phyloP scores from a whole-genome alignment of 2,329 filamentous ascomycete species.

The Venturia nashicola region DNA sequence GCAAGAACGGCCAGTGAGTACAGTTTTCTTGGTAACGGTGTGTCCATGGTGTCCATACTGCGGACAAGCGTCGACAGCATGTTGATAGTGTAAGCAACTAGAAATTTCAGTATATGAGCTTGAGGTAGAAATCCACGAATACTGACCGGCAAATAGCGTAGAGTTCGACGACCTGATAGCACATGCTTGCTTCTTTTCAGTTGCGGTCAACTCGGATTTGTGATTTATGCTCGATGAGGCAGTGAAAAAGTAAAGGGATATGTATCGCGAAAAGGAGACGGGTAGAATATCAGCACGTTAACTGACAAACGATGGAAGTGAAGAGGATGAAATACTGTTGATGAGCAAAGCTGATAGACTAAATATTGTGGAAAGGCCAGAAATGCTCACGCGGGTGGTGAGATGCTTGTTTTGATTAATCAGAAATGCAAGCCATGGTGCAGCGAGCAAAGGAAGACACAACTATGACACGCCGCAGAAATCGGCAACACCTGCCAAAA shows the following conservation, averaged over 20 bases:
- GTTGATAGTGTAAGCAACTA: slow-evolving; percentile 73
- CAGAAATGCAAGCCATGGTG: neutral
- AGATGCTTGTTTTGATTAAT: neutral
- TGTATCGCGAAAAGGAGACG: neutral
- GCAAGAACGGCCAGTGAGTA: slow-evolving; percentile 51
- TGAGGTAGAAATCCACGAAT: neutral
- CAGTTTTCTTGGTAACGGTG: slow-evolving; percentile 56
- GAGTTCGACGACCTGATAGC: slow-evolving; percentile 73
- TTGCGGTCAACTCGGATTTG: neutral
- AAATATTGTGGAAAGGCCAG: neutral
- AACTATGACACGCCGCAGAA: neutral
- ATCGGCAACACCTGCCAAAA: neutral
- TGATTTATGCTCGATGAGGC: neutral
- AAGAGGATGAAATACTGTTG: neutral
- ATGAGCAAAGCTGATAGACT: neutral
- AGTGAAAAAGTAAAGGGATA: neutral
- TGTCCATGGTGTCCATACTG: slow-evolving; percentile 65
- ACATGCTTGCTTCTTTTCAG: slow-evolving; percentile 49
- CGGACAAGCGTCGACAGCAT: slow-evolving; percentile 72
- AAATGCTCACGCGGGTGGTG: neutral
- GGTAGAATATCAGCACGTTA: neutral
- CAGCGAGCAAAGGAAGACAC: neutral
- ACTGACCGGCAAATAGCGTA: slow-evolving; percentile 41
- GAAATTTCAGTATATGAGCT: neutral
- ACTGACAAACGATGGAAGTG: neutral